Evolutionary conservation across 768 basidiomycete genomes (phyloP), one percentile per base, ranked within the genome.

Genomic region (Cystobasidium ongulense): DNA sequence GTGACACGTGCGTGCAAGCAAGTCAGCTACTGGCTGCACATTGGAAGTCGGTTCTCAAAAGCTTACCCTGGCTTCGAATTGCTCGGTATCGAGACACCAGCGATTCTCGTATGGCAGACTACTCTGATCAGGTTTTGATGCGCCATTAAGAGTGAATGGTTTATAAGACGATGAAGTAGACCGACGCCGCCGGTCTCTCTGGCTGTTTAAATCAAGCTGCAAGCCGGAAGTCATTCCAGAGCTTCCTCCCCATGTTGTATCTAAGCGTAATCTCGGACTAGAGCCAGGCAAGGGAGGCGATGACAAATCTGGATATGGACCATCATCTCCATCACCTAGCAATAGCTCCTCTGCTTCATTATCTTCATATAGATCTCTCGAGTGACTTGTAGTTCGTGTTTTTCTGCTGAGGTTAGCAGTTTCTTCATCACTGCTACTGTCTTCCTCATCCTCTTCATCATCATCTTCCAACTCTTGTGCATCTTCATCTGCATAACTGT

Each of bases 371-470:
- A 27, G 1, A 23, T 59, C 25, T 29, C 11, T 10, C 8, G 57
- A 59, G 27, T 29, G 57, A 27, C 13, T 11, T 10, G 57, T 15
- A 15, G 25, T 31, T 29, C 11, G 25, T 29, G 5, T 59, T 15
- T 59, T 27, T 29, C 57, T 35, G 11, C 33, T 29, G 17, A 15
- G 23, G 23, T 59, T 59, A 4, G 25, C 33, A 29, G 57, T 43
- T 35, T 64, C 63, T 36, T 64, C 63, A 35, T 64, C 63, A 33
- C 65, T 67, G 36, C 65, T 67, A 18, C 43, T 64, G 8, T 35
- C 29, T 17, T 39, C 82, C 38, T 85, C 84, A 21, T 83, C 63
- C 79, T 95, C 90, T 23, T 87, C 85, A 81, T 92, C 89, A 92
- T 92, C 96, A 76, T 86, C 84, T 27, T 86, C 85, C 79, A 93